A percentile compares a stretch with the other conserved stretches of the same genome.
These are phyloP conservation scores for Pezicula neosporulosa DNA, from an alignment of 2,329 filamentous ascomycete species.

Conservation along the genomic window DNA sequence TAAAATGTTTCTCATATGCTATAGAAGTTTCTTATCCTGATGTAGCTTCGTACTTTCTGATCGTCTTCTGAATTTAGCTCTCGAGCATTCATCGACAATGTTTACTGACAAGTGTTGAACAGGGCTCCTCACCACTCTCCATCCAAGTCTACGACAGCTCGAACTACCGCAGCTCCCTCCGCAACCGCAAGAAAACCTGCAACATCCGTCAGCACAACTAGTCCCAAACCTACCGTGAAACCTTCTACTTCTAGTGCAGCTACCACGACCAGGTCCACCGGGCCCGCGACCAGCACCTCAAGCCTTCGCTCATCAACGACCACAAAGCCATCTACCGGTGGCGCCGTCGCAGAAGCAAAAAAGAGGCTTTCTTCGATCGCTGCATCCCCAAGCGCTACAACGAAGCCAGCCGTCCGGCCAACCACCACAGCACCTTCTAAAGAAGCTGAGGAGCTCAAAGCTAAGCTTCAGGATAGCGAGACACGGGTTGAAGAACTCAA, in stretches of 20 bases:
- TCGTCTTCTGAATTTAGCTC: too few relatives aligned
- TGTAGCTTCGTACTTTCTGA: too few relatives aligned
- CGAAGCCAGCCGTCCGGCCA: conserved; percentile 37
- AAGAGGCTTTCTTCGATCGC: conserved; percentile 55
- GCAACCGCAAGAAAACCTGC: conserved; percentile 29
- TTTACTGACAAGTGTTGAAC: too few relatives aligned
- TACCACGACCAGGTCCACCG: conserved; percentile 26
- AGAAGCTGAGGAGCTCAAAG: conserved; percentile 57
- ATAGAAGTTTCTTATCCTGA: too few relatives aligned
- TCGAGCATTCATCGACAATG: too few relatives aligned
- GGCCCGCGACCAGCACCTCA: conserved; percentile 29
- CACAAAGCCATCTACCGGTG: conserved; percentile 30
- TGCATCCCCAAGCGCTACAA: conserved; percentile 28
- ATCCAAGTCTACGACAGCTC: conserved; percentile 21
- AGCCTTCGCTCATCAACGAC: conserved; percentile 26
- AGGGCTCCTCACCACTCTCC: conserved; percentile 15
- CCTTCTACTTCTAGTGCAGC: conserved; percentile 36
- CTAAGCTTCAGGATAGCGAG: conserved; percentile 55
- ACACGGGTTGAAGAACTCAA: conserved; percentile 54
- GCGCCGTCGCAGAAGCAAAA: conserved; percentile 45
- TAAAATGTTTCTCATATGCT: too few relatives aligned
- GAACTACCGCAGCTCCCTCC: conserved; percentile 13
- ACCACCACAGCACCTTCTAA: conserved; percentile 42
- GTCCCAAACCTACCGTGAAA: conserved; percentile 31
- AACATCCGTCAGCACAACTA: conserved; percentile 23